Conservation (phyloP, 2,329 filamentous ascomycete species). For the Thielaviopsis musarum region DNA sequence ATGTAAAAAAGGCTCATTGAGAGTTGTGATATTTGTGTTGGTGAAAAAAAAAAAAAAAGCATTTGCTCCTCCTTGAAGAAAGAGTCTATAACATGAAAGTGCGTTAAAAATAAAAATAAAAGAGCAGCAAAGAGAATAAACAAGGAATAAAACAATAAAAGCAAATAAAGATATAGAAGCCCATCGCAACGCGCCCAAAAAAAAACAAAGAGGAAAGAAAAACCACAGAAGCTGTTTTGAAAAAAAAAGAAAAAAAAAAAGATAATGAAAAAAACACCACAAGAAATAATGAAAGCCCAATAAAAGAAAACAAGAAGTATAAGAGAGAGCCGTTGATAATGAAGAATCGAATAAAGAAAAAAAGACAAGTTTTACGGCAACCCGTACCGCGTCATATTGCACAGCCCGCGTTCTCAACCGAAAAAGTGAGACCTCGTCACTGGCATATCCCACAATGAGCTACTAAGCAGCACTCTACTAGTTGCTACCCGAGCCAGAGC, state of each 20-base stretch:
- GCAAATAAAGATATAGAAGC: slow-evolving; percentile 2
- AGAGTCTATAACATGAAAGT: slow-evolving; percentile 8
- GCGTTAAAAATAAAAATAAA: not conserved
- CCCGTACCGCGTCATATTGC: not conserved
- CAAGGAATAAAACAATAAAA: not conserved
- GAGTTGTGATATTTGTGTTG: not conserved
- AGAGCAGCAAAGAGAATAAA: not conserved
- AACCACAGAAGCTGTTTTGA: slow-evolving; percentile 3
- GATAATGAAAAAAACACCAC: not conserved
- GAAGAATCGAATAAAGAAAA: slow-evolving; percentile 5
- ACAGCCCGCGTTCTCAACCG: not conserved
- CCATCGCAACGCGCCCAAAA: slow-evolving; percentile 6
- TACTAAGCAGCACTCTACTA: slow-evolving; percentile 17
- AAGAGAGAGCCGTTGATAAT: slow-evolving; percentile 6
- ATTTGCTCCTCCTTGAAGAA: not conserved
- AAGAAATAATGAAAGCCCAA: not conserved
- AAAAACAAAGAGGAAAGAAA: slow-evolving; percentile 10
- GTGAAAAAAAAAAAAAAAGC: not conserved
- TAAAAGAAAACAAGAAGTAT: slow-evolving; percentile 1
- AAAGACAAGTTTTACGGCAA: slow-evolving; percentile 3
- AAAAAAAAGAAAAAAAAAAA: slow-evolving; percentile 5
- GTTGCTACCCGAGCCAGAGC: slow-evolving; percentile 21
- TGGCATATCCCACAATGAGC: not conserved
- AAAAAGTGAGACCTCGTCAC: not conserved
- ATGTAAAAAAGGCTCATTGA: not conserved